Percentiles rank a stretch among this genome's conserved stretches.
These are phyloP conservation scores for Penicillium sp. DNA, from an alignment of 2,329 filamentous ascomycete genomes.

Conservation along the genomic window DNA sequence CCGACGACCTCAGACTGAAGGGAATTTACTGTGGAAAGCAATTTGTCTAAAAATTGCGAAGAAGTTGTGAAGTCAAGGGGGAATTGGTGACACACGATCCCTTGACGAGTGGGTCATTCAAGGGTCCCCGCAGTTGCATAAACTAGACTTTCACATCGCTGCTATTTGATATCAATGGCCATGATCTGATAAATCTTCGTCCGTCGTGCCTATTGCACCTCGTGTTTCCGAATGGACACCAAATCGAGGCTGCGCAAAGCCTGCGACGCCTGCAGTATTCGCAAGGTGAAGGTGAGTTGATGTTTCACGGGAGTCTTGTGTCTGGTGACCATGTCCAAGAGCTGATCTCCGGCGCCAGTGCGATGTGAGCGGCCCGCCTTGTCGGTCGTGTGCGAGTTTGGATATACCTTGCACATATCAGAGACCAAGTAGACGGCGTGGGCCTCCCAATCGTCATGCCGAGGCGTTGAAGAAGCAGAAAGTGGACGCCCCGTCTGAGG, in stretches of 20 bases:
- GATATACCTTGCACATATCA: constrained; percentile 64
- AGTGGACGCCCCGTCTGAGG: constrained; percentile 37
- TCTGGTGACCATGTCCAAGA: neutral
- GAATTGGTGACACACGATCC: neutral
- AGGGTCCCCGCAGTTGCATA: constrained; percentile 12
- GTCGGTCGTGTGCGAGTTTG: constrained; percentile 57
- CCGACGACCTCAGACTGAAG: too few species aligned
- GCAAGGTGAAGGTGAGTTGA: constrained; percentile 49
- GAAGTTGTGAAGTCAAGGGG: too few species aligned
- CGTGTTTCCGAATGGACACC: constrained; percentile 30
- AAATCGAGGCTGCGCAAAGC: constrained; percentile 46
- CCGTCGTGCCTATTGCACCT: constrained; percentile 18
- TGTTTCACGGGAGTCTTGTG: too few species aligned
- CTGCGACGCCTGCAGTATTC: constrained; percentile 50
- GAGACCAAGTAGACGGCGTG: constrained; percentile 57
- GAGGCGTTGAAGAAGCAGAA: constrained; percentile 60
- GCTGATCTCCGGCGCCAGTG: constrained; percentile 44
- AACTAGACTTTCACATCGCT: constrained; percentile 6
- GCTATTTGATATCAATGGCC: constrained; percentile 12
- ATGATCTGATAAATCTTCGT: constrained; percentile 15
- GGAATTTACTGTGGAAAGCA: too few species aligned
- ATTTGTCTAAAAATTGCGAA: too few species aligned
- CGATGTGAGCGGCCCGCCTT: constrained; percentile 61
- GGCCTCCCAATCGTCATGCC: constrained; percentile 61
- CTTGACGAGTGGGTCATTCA: constrained; percentile 10